Evolutionary conservation across 176 grass and related monocot genomes (phyloP).

Genomic region (Bolboschoenus planiculmis): DNA sequence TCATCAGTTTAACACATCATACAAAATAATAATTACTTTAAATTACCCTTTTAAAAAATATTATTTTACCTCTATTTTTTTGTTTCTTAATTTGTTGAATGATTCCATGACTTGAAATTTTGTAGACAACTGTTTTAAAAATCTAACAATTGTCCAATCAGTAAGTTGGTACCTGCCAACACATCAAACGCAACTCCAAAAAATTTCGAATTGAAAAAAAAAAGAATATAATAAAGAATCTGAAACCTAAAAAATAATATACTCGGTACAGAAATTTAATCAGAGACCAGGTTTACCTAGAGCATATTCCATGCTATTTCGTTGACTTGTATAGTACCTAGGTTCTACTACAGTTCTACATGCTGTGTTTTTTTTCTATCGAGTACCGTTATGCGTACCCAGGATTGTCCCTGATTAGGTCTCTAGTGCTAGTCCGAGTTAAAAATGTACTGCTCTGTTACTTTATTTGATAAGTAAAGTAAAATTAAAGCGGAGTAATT

Average conservation of each 20-base stretch:
- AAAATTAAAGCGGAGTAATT: not conserved
- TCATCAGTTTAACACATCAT: no score
- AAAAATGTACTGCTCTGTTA: not conserved
- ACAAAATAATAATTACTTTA: no score
- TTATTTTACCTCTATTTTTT: no score
- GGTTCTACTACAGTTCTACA: not conserved
- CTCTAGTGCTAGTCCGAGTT: no score
- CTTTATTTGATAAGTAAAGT: not conserved
- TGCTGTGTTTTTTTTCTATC: not conserved
- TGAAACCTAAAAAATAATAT: no score
- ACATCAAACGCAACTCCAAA: no score
- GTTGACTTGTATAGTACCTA: not conserved
- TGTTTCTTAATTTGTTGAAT: not conserved
- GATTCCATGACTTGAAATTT: no score
- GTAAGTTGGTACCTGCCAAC: no score
- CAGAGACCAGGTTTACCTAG: not conserved
- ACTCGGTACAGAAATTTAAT: not conserved
- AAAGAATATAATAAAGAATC: not conserved
- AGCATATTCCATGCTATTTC: not conserved
- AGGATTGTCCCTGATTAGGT: not conserved
- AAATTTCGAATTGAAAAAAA: no score
- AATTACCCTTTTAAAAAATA: not conserved
- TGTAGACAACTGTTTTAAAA: no score
- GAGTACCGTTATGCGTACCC: not conserved
- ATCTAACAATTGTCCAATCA: no score